These are phyloP conservation scores for Aschersonia sp. DNA, from an alignment of 2,329 filamentous ascomycete species.

Conservation along the genomic window DNA sequence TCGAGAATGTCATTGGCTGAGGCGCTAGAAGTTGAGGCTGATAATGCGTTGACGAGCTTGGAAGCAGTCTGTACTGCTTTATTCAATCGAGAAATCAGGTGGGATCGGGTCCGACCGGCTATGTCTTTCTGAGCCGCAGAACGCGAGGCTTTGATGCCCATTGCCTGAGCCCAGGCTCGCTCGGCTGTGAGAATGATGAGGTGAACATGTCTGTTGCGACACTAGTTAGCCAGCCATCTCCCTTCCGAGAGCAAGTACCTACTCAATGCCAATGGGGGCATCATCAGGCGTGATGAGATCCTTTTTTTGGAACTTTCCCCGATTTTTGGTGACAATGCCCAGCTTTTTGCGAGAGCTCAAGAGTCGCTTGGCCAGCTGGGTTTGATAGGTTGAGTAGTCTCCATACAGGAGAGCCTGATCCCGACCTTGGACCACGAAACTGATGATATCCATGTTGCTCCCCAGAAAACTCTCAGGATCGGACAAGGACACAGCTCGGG, in stretches of 20 bases:
- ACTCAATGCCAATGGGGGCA: slow-evolving; percentile 29
- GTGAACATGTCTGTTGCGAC: slow-evolving; percentile 46
- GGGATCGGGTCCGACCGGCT: slow-evolving; percentile 63
- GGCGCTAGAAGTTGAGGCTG: slow-evolving; percentile 51
- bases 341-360: slow-evolving; percentile 76
- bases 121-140: slow-evolving; percentile 68
- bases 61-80: slow-evolving; percentile 64
- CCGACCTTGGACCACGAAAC: slow-evolving; percentile 62
- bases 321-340: slow-evolving; percentile 68
- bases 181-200: slow-evolving; percentile 78
- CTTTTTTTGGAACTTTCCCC: slow-evolving; percentile 70
- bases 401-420: slow-evolving; percentile 77
- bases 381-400: slow-evolving; percentile 76
- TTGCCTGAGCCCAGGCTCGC: slow-evolving; percentile 86
- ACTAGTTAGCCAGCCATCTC: neutral
- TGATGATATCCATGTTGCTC: slow-evolving; percentile 70
- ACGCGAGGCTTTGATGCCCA: slow-evolving; percentile 81
- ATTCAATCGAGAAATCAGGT: slow-evolving; percentile 75
- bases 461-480: neutral
- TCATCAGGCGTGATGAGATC: slow-evolving; percentile 57
- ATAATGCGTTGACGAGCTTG: slow-evolving; percentile 50
- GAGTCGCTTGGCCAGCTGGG: slow-evolving; percentile 64
- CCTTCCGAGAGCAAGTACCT: slow-evolving; percentile 2
- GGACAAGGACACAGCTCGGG: neutral
- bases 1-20: slow-evolving; percentile 62